Base-by-base conservation (phyloP, 257 asterid species). In the Ophiorrhiza pumila region DNA sequence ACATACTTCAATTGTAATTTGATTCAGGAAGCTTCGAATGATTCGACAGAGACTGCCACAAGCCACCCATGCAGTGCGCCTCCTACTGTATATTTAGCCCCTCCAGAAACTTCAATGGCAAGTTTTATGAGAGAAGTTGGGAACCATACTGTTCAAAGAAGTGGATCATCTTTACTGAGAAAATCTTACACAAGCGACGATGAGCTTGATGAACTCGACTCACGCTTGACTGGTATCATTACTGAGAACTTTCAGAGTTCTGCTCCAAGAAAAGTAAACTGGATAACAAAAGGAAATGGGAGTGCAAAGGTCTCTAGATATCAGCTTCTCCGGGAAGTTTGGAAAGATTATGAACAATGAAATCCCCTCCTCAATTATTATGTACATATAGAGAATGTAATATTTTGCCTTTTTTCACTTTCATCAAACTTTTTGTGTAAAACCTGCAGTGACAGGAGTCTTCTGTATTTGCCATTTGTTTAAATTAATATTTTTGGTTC, bases 121-220 rank as follows among this genome's bases (percentile, higher is more conserved):
- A 77, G 85, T 49, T 85, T 68, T 20, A 71, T 83, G 74, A 88
- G 88, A 71, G 92, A 89, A 68, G 86, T 81, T 13, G 91, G 93
- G 60, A 86, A 64, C 70, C 89, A 85, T 63, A 81, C 81, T 49
- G 79, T 82, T 2, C 80, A 79, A 41, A 85, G 79, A 53, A 86
- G 85, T 78, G n/a, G n/a, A n/a, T 77, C 90, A 46, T 77, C 91
- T 12, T 76, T 87, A 46, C 84, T 94, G 18, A 81, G 75, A 34
- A 92, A 90, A 71, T 82, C 96, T 2, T 78, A 85, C 79, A 83
- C 83, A 13, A 93, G 98, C 34, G 98, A 93, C 13, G 96, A 93
- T 59, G 98, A 93, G 83, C 80, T 93, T 0, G 90, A 87, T 29
- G 98, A 89, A 77, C 82, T 93, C 18, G 89, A 89, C 72, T 85